These are phyloP conservation scores for Stentor roeselii DNA, from an alignment of 73 alveolate species.

Conservation along the genomic window DNA sequence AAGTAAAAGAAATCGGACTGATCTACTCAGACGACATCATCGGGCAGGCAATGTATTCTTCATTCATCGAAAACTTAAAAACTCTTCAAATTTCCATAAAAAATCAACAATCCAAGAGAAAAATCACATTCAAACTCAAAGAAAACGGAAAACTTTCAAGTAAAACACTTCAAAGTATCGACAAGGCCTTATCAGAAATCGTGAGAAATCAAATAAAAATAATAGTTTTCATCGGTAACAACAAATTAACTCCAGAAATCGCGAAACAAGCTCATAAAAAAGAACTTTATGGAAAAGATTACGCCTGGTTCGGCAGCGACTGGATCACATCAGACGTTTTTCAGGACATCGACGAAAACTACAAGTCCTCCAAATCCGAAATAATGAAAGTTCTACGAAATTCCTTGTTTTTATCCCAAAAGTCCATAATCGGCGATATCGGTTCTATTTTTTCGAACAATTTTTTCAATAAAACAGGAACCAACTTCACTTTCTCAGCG, in stretches of 20 bases:
- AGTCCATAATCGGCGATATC: not conserved
- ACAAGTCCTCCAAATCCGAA: not conserved
- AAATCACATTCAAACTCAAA: not conserved
- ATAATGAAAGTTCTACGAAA: not conserved
- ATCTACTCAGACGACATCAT: not conserved
- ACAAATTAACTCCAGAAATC: not conserved
- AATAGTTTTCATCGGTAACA: conserved; percentile 19
- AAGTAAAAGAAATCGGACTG: not conserved
- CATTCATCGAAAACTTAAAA: not conserved
- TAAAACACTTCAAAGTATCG: not conserved
- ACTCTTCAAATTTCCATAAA: not conserved
- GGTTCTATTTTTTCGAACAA: not conserved
- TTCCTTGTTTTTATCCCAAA: not conserved
- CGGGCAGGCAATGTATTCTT: not conserved
- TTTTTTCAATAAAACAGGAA: not conserved
- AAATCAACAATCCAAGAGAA: not conserved
- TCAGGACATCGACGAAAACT: not conserved
- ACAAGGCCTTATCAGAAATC: not conserved
- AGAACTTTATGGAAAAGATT: conserved; percentile 27
- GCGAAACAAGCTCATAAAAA: not conserved
- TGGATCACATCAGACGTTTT: not conserved
- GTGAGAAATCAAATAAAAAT: conserved; percentile 16
- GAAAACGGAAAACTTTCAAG: not conserved
- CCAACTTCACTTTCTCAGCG: not conserved
- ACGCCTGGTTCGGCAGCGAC: conserved; percentile 19